Evolutionary conservation across 352 stramenopile species (phyloP).

Genomic region (Halophytophthora polymorphica): DNA sequence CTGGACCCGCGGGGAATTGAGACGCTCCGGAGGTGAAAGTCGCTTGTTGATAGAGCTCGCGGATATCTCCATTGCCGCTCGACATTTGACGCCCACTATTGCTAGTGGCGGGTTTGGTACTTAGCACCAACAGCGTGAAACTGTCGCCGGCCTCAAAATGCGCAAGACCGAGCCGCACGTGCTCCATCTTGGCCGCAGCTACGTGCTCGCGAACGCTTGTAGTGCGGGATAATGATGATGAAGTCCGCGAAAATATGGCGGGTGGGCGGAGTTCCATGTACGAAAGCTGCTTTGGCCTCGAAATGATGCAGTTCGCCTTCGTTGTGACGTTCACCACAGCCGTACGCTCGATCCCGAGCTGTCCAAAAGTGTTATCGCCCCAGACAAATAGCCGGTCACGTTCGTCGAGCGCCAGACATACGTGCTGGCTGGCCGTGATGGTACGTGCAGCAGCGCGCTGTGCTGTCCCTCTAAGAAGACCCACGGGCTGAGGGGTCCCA

Average conservation of each 20-base stretch:
- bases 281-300: constrained; percentile 33
- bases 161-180: constrained; percentile 31
- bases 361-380: constrained; percentile 39
- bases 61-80: background rate
- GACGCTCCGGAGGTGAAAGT: constrained; percentile 1
- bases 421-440: constrained; percentile 30
- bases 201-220: constrained; percentile 34
- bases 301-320: constrained; percentile 7
- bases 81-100: constrained; percentile 1
- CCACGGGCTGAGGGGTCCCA: constrained; percentile 12
- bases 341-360: constrained; percentile 26
- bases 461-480: constrained; percentile 12
- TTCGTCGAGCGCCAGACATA: constrained; percentile 42
- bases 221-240: constrained; percentile 10
- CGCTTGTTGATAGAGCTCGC: background rate
- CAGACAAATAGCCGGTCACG: constrained; percentile 47
- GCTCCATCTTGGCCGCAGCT: constrained; percentile 11
- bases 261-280: constrained; percentile 42
- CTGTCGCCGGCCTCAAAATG: constrained; percentile 39
- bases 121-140: constrained; percentile 51
- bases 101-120: constrained; percentile 29
- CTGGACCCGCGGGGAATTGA: too few relatives aligned
- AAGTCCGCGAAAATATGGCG: background rate
- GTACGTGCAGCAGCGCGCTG: constrained; percentile 32
- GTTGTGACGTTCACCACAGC: constrained; percentile 5